These are phyloP conservation scores for Herpetospermum pedunculosum DNA, from an alignment of 306 rosid genomes.

Conservation along the genomic window DNA sequence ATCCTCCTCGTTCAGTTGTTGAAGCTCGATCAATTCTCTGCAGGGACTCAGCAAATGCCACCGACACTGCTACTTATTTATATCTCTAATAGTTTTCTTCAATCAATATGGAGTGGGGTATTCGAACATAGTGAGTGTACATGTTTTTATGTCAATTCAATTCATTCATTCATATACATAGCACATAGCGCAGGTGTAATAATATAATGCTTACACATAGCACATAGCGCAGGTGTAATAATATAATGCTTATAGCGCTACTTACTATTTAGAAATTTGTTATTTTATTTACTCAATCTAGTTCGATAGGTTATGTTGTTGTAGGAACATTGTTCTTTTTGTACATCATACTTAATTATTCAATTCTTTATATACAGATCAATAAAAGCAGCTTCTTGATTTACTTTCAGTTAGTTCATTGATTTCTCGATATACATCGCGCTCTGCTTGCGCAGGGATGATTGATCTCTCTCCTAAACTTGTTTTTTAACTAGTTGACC, in stretches of 20 bases:
- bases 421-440: background rate
- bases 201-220: background rate
- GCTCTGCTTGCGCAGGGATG: too few relatives aligned
- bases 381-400: background rate
- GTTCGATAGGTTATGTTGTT: background rate
- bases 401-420: background rate
- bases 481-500: background rate
- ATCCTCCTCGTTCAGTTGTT: slow-evolving; percentile 81
- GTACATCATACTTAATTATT: background rate
- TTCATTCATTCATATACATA: background rate
- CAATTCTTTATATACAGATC: background rate
- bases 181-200: background rate
- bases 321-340: background rate
- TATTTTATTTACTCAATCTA: background rate
- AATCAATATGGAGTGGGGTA: too few relatives aligned
- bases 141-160: too few relatives aligned
- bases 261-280: background rate
- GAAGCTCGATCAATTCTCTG: slow-evolving; percentile 94
- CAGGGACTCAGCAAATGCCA: slow-evolving; percentile 57
- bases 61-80: slow-evolving; percentile 48
- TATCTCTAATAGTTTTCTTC: slow-evolving; percentile 23
- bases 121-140: too few relatives aligned
- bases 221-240: background rate
- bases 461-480: too few relatives aligned
- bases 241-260: background rate